A percentile compares a stretch with the other conserved stretches of the same genome.
These are phyloP conservation scores for Quercus bicolor DNA, from an alignment of 306 rosid species.

Conservation along the genomic window DNA sequence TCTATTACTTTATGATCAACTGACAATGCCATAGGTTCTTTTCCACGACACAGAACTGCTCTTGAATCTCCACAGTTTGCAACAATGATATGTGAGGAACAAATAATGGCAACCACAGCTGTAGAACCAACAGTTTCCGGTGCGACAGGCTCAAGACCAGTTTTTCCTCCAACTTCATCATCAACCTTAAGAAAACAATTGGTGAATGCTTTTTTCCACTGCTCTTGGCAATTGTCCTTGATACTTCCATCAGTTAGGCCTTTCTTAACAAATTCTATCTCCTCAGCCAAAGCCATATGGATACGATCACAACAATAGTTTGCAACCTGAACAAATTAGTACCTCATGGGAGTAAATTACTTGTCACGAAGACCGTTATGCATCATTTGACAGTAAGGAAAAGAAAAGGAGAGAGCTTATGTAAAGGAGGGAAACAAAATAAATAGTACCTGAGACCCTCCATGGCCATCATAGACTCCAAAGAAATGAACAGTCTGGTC, in stretches of 20 bases:
- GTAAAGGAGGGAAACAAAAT: neutral
- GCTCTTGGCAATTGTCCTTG: slow-evolving; percentile 57
- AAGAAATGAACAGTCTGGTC: slow-evolving; percentile 69
- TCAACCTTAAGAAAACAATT: slow-evolving; percentile 77
- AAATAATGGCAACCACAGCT: slow-evolving; percentile 69
- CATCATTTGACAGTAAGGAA: neutral
- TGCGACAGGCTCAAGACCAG: slow-evolving; percentile 56
- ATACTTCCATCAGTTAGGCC: slow-evolving; percentile 38
- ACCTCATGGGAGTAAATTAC: slow-evolving; percentile 10
- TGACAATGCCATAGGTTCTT: slow-evolving; percentile 80
- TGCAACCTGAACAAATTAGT: slow-evolving; percentile 59
- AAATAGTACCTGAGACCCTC: slow-evolving; percentile 71
- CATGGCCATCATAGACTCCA: slow-evolving; percentile 94
- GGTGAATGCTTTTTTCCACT: slow-evolving; percentile 68
- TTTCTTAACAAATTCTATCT: slow-evolving; percentile 54
- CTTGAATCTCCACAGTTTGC: slow-evolving; percentile 92
- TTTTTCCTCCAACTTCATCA: slow-evolving; percentile 75
- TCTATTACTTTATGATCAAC: slow-evolving; percentile 77
- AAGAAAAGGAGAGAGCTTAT: neutral
- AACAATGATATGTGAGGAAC: slow-evolving; percentile 82
- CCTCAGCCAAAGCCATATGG: slow-evolving; percentile 82
- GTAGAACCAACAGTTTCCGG: slow-evolving; percentile 97
- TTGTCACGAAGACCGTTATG: neutral
- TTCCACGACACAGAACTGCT: slow-evolving; percentile 88
- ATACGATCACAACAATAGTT: slow-evolving; percentile 70